A percentile compares a stretch with the other conserved stretches of the same genome.
Conservation (phyloP, 306 rosid species). For the Trichosanthes truncata region DNA sequence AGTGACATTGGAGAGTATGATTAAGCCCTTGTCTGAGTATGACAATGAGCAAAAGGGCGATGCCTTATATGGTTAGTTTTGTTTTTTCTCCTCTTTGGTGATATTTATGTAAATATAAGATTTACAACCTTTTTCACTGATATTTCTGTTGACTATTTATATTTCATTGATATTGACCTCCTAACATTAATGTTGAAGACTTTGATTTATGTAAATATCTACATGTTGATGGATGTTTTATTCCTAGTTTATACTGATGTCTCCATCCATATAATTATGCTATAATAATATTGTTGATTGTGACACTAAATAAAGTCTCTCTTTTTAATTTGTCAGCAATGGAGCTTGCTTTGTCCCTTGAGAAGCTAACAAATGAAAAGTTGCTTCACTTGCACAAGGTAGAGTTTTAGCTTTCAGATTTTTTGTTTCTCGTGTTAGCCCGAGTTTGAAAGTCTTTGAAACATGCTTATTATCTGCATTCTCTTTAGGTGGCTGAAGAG, state of each 20-base stretch:
- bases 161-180: neutral
- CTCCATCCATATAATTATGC: neutral
- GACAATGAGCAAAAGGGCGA: conserved; percentile 65
- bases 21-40: conserved; percentile 61
- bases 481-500: conserved; percentile 52
- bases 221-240: neutral
- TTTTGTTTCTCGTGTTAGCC: neutral
- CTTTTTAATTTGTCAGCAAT: conserved; percentile 40
- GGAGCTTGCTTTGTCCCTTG: conserved; percentile 89
- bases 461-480: neutral
- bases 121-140: neutral
- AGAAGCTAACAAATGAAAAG: conserved; percentile 80
- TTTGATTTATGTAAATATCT: neutral
- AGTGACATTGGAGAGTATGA: conserved; percentile 61
- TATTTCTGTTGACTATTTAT: neutral
- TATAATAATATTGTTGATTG: neutral
- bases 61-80: conserved; percentile 53
- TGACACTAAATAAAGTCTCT: neutral
- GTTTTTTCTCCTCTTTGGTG: neutral
- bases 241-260: neutral
- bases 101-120: neutral
- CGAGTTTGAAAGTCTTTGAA: neutral
- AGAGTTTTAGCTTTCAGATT: conserved; percentile 14
- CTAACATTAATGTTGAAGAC: neutral
- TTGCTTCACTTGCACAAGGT: conserved; percentile 65